Evolutionary conservation across 2,329 filamentous ascomycete genomes (phyloP).

Genomic region (Hymenoscyphus fraxineus): DNA sequence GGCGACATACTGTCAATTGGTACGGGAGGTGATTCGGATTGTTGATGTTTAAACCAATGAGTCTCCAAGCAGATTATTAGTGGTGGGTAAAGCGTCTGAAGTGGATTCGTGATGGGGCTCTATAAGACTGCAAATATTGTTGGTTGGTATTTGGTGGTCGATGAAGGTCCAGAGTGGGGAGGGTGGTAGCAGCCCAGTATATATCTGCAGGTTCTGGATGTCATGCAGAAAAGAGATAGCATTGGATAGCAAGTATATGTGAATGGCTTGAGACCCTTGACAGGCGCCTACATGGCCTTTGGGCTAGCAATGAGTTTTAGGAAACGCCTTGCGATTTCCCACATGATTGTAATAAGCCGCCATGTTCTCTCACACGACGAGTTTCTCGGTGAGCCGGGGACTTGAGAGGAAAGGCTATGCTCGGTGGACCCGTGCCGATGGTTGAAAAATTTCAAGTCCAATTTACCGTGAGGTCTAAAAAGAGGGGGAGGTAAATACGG

Average conservation of each 20-base stretch:
- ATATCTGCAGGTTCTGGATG: slow-evolving; percentile 2
- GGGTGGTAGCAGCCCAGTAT: background rate
- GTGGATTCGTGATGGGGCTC: background rate
- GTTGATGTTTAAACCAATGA: slow-evolving; percentile 15
- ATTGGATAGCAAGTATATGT: background rate
- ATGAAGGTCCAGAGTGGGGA: background rate
- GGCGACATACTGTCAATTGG: slow-evolving; percentile 25
- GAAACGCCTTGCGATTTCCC: background rate
- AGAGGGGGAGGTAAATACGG: background rate
- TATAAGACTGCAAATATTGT: background rate
- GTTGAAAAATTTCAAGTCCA: background rate
- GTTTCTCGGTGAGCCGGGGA: background rate
- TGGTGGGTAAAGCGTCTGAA: background rate
- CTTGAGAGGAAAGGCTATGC: background rate
- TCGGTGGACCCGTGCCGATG: background rate
- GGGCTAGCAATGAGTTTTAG: background rate
- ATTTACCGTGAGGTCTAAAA: background rate
- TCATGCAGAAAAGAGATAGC: background rate
- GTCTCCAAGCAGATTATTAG: background rate
- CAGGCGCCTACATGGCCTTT: background rate
- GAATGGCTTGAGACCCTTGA: background rate
- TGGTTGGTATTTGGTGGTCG: background rate
- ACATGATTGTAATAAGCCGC: background rate
- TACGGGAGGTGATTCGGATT: slow-evolving; percentile 9
- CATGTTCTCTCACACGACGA: background rate